Conservation (phyloP, 2,329 filamentous ascomycete genomes). For the Plectosphaerella plurivora region DNA sequence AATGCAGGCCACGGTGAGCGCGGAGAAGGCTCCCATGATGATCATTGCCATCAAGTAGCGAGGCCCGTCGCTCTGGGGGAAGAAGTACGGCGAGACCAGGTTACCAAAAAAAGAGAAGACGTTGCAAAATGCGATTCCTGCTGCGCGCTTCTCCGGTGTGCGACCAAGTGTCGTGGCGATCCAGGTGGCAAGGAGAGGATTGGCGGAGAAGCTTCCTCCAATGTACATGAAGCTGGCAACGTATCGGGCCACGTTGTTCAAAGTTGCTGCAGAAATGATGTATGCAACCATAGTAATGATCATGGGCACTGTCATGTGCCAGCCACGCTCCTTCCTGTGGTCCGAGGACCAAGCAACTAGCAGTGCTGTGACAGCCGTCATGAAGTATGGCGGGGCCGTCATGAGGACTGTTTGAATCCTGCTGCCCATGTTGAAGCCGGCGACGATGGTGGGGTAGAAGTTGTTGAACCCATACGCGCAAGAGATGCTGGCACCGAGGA, state of each 20-base stretch:
- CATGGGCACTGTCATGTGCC: slow-evolving; percentile 13
- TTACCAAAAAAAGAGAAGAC: slow-evolving; percentile 37
- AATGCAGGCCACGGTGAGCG: slow-evolving; percentile 17
- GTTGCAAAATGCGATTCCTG: slow-evolving; percentile 36
- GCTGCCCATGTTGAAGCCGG: slow-evolving; percentile 22
- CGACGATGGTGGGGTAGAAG: slow-evolving; percentile 25
- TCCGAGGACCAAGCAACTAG: slow-evolving; percentile 36
- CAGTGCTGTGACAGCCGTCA: slow-evolving; percentile 36
- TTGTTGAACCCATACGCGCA: slow-evolving; percentile 19
- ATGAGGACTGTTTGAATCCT: slow-evolving; percentile 37
- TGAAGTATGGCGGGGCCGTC: slow-evolving; percentile 41
- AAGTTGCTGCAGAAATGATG: slow-evolving; percentile 55
- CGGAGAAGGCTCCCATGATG: slow-evolving; percentile 13
- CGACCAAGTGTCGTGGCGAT: slow-evolving; percentile 33
- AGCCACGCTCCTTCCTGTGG: slow-evolving; percentile 12
- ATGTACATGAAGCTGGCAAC: slow-evolving; percentile 30
- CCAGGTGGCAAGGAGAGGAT: slow-evolving; percentile 35
- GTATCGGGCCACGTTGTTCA: slow-evolving; percentile 39
- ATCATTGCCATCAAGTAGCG: slow-evolving; percentile 28
- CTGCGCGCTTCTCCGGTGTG: slow-evolving; percentile 38
- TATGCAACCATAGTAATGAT: slow-evolving; percentile 49
- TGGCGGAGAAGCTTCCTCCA: slow-evolving; percentile 19
- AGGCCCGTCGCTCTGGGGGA: slow-evolving; percentile 32
- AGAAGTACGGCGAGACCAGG: slow-evolving; percentile 41
- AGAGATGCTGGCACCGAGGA: slow-evolving; percentile 3